phyloP scores from a whole-genome alignment of 2,329 filamentous ascomycete genomes.

The Talaromyces piceae region DNA sequence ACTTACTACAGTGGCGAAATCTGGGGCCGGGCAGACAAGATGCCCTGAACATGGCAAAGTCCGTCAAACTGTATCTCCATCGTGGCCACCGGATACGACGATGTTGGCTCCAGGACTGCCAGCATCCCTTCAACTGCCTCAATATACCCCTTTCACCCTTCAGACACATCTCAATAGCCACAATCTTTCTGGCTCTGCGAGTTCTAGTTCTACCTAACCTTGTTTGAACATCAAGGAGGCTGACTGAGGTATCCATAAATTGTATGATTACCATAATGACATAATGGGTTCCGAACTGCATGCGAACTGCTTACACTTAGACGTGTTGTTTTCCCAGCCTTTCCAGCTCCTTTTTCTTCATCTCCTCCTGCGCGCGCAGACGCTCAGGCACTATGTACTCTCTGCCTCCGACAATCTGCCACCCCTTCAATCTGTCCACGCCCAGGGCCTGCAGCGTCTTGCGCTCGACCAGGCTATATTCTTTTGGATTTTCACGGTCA shows the following conservation, averaged over 20 bases:
- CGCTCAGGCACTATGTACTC: constrained; percentile 41
- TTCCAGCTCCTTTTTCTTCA: constrained; percentile 31
- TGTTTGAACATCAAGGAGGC: too few relatives aligned
- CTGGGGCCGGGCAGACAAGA: neutral
- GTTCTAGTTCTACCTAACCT: too few relatives aligned
- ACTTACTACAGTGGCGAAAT: constrained; percentile 1
- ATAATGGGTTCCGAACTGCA: neutral
- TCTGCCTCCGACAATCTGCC: constrained; percentile 42
- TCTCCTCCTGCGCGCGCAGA: constrained; percentile 31
- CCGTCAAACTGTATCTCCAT: neutral
- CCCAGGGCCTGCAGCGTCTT: constrained; percentile 46
- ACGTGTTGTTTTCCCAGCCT: constrained; percentile 21
- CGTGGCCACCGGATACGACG: neutral
- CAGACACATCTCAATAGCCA: neutral
- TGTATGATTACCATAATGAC: neutral
- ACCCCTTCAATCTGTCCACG: constrained; percentile 39
- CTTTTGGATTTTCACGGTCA: constrained; percentile 36
- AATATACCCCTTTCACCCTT: neutral
- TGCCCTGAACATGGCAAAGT: neutral
- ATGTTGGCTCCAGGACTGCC: neutral
- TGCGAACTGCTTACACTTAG: too few relatives aligned
- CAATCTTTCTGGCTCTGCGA: neutral
- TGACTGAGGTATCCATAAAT: neutral
- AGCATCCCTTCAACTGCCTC: neutral
- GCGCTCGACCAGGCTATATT: constrained; percentile 46